Evolutionary conservation across 2,329 filamentous ascomycete genomes (phyloP), one percentile per base, ranked within the genome.

Genomic region (Diplocarpon rosae): DNA sequence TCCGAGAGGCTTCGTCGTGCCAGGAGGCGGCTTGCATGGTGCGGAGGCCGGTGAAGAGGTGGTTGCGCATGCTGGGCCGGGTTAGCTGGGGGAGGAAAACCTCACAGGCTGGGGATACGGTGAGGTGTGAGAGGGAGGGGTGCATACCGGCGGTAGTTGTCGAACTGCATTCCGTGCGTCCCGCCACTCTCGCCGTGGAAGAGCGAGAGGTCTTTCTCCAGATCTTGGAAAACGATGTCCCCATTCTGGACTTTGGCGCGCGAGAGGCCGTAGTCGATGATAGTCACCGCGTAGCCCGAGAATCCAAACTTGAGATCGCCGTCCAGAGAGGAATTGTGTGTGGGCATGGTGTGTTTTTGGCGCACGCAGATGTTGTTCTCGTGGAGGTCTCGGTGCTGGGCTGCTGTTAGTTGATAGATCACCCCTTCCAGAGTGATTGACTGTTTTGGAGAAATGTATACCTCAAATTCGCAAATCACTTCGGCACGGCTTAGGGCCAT

Each of bases 181-280:
- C 45, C 34, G 17, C 34, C 30, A 43, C 60, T 75, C 3, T 71
- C 74, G 59, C 73, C 77, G 2, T 71, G 73, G 56, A 82, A 82
- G 17, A 82, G 62, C 43, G 66, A 62, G 15, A 80, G 67, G 45
- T 81, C 78, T 34, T 68, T 67, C 52, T 82, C 78, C 9, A 82
- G 65, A 51, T 81, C 75, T 50, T 72, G 74, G 1, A 72, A 74
- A 6, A 77, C 66, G 0, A 67, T 54, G 20, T 63, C 61, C 7
- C 55, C 57, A 9, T 56, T 54, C 14, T 66, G 51, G 40, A 73
- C 64, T 27, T 69, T 69, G 2, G 76, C 77, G 14, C 78, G 69
- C 1, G 78, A 82, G 12, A 82, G 66, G 0, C 77, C 78, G 50
- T 81, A 82, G 60, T 82, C 78, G 5, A 82, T 65, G 33, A 82